phyloP scores from a whole-genome alignment of 2,329 filamentous ascomycete species.

The Neopestalotiopsis sp. region DNA sequence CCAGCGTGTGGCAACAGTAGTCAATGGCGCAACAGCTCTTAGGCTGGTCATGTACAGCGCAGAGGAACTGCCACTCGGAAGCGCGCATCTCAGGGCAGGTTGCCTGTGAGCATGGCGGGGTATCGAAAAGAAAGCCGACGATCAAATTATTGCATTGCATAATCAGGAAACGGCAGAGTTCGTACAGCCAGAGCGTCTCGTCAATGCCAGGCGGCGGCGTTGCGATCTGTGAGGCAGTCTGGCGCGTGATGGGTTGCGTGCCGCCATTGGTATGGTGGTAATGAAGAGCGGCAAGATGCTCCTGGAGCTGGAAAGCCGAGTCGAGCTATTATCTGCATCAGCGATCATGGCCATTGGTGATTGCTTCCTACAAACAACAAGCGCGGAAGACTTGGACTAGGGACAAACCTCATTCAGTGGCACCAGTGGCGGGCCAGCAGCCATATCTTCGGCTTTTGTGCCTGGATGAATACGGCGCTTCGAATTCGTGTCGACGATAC shows the following conservation, averaged over 20 bases:
- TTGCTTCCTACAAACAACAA: constrained; percentile 74
- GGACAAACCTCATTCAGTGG: constrained; percentile 69
- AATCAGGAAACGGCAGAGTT: constrained; percentile 94
- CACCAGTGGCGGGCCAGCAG: constrained; percentile 85
- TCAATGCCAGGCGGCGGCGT: constrained; percentile 83
- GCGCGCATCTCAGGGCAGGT: constrained; percentile 99
- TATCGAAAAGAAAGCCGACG: constrained; percentile 89
- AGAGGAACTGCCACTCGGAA: constrained; percentile 98
- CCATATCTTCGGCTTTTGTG: constrained; percentile 91
- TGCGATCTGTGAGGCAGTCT: constrained; percentile 76
- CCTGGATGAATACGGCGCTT: constrained; percentile 88
- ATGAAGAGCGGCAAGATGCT: constrained; percentile 93
- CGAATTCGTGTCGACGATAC: constrained; percentile 72
- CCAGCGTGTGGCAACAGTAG: constrained; percentile 97
- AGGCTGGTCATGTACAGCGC: constrained; percentile 94
- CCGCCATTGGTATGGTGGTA: constrained; percentile 75
- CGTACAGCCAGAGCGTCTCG: constrained; percentile 92
- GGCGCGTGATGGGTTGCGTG: constrained; percentile 74
- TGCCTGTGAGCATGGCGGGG: constrained; percentile 82
- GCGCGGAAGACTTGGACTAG: constrained; percentile 40
- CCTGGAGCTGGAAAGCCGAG: constrained; percentile 95
- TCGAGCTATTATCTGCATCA: constrained; percentile 78
- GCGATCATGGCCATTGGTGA: constrained; percentile 61
- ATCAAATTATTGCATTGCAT: constrained; percentile 93
- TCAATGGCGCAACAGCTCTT: constrained; percentile 98